Evolutionary conservation across 148 eudicot species (phyloP).

Genomic region (Vaccinium myrtillus): DNA sequence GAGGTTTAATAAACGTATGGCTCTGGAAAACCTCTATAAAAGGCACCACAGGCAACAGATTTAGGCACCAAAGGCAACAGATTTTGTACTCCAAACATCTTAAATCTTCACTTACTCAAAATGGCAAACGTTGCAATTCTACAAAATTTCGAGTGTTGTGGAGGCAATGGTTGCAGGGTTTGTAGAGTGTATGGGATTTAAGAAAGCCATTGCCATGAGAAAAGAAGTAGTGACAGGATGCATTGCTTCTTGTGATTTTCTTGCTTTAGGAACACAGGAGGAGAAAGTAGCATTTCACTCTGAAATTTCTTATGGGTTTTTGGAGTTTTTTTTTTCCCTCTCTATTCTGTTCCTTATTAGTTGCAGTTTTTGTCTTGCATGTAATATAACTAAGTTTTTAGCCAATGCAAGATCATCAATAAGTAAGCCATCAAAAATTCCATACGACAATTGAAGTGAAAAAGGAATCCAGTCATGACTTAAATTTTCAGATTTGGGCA

Average conservation of each 20-base stretch:
- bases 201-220: too few species aligned
- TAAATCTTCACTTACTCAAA: background rate
- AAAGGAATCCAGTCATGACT: background rate
- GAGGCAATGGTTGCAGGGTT: too few species aligned
- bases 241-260: background rate
- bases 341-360: background rate
- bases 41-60: background rate
- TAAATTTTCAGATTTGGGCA: background rate
- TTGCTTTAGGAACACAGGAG: background rate
- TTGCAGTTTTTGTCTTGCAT: background rate
- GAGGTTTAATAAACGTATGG: background rate
- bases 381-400: background rate
- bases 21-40: background rate
- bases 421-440: background rate
- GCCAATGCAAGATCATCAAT: background rate
- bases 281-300: background rate
- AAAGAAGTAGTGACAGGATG: background rate
- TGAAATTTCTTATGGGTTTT: background rate
- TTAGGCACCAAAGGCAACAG: background rate
- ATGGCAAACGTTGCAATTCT: background rate
- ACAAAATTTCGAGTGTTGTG: background rate
- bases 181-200: too few species aligned
- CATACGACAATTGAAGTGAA: background rate
- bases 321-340: background rate
- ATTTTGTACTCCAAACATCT: background rate